Evolutionary conservation across 2,329 filamentous ascomycete genomes (phyloP), one percentile per base, ranked within the genome.

Genomic region (Periglandula ipomoeae): DNA sequence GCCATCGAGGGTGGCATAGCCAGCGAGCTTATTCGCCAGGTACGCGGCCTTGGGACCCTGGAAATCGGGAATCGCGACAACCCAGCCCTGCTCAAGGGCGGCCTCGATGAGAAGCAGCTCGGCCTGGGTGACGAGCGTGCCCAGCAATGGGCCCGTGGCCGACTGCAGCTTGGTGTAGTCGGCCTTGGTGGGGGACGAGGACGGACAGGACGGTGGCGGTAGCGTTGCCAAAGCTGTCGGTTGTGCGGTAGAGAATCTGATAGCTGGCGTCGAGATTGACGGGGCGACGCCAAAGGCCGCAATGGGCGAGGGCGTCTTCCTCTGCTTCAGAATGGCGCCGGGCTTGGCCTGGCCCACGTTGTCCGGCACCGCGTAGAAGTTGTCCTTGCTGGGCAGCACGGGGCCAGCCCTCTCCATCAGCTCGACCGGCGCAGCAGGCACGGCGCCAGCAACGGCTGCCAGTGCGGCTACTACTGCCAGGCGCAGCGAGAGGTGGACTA

Each of bases 1-100:
- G 7, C 65, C 65, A 50, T 76, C 69, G 9, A 74, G 61, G 15
- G 66, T 67, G 1, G 68, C 65, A 30, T 74, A 61, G 0, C 69
- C 71, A 2, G 65, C 66, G n/a, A 67, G 58, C 7, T 61, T 58
- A 32, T 68, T 69, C 3, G 67, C 66, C 1, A 65, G 57, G 52
- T 70, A 76, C 1, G 69, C 63, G 1, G 68, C 71, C 9, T 60
- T 56, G 3, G 69, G 68, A 0, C 71, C 71, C 46, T 73, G 65
- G 46, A 66, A 70, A 52, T 78, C 75, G 0, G 74, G 72, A 63
- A 71, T 56, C 15, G 66, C 70, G n/a, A 78, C 70, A n/a, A 70
- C 60, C 71, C 71, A 76, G 6, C 73, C 72, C 53, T 64, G 49
- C 5, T 59, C 60, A 2, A 78, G 66, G 2, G 52, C 54, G 2